A percentile compares a stretch with the other conserved stretches of the same genome.
Evolutionary conservation across 805 yeast genomes (phyloP).

Genomic region (Candida ulmi): DNA sequence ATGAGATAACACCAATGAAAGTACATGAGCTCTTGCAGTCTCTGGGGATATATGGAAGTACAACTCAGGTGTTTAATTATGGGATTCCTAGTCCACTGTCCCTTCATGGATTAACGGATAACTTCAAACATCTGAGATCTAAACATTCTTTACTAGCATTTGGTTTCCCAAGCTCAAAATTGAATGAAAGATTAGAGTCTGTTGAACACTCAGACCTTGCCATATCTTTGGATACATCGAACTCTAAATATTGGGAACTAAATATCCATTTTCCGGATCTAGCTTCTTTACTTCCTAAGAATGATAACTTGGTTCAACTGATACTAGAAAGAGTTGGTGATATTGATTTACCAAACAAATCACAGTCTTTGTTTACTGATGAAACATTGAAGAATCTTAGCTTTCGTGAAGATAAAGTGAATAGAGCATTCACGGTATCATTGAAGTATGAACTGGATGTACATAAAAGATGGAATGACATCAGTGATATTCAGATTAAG

Average conservation of each 20-base stretch:
- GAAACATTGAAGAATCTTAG: not conserved
- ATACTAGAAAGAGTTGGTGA: not conserved
- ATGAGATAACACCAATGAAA: not conserved
- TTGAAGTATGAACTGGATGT: constrained; percentile 2
- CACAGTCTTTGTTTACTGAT: not conserved
- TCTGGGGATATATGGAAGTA: not conserved
- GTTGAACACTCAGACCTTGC: constrained; percentile 6
- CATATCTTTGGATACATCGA: constrained; percentile 2
- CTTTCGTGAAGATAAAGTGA: not conserved
- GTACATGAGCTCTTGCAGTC: not conserved
- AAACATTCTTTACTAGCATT: constrained; percentile 1
- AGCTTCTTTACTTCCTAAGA: constrained; percentile 2
- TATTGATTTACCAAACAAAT: constrained; percentile 2
- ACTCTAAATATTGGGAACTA: constrained; percentile 3
- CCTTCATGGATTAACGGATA: not conserved
- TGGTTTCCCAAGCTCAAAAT: constrained; percentile 6
- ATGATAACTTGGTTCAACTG: not conserved
- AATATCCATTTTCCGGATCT: constrained; percentile 9
- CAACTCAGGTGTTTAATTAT: not conserved
- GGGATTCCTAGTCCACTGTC: not conserved
- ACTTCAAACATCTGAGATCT: constrained; percentile 4
- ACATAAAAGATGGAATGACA: constrained; percentile 4
- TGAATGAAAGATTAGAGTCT: not conserved
- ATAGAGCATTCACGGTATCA: constrained; percentile 7
- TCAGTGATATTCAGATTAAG: not conserved